Conservation (phyloP, 2,329 filamentous ascomycete genomes). For the Cryphonectria japonica region DNA sequence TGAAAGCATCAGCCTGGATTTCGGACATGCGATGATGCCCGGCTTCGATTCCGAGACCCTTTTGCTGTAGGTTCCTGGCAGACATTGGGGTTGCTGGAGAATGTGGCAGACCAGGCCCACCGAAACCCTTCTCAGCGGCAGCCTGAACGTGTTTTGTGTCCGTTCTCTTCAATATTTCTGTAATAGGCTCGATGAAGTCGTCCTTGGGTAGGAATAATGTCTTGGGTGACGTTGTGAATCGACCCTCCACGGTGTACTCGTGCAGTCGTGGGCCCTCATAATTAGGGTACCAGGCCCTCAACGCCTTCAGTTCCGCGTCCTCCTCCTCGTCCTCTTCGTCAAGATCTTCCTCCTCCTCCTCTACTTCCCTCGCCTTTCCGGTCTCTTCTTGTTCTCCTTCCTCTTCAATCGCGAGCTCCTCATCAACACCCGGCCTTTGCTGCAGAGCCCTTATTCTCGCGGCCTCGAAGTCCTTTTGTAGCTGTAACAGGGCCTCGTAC, state of each 20-base stretch:
- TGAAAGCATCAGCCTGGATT: conserved; percentile 75
- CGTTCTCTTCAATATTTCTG: conserved; percentile 66
- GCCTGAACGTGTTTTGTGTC: conserved; percentile 76
- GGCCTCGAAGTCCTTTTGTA: conserved; percentile 61
- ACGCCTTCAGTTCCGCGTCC: conserved; percentile 39
- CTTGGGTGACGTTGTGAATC: conserved; percentile 72
- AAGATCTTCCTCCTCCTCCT: conserved; percentile 38
- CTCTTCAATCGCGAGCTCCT: conserved; percentile 31
- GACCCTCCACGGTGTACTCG: conserved; percentile 73
- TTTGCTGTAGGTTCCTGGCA: conserved; percentile 62
- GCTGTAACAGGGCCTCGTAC: conserved; percentile 57
- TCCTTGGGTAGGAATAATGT: conserved; percentile 76
- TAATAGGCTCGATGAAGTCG: conserved; percentile 72
- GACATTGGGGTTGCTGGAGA: conserved; percentile 72
- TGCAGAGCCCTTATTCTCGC: conserved; percentile 41
- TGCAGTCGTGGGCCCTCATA: conserved; percentile 62
- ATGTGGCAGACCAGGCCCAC: conserved; percentile 74
- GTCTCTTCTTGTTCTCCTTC: conserved; percentile 36
- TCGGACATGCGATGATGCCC: conserved; percentile 69
- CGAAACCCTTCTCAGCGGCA: conserved; percentile 74
- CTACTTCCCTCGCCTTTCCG: conserved; percentile 43
- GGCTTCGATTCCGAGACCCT: conserved; percentile 66
- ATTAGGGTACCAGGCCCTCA: conserved; percentile 32
- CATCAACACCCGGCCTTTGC: conserved; percentile 33
- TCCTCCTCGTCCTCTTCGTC: conserved; percentile 42